Evolutionary conservation across 75 land plant genomes (phyloP).

Genomic region (Pinus albicaulis): DNA sequence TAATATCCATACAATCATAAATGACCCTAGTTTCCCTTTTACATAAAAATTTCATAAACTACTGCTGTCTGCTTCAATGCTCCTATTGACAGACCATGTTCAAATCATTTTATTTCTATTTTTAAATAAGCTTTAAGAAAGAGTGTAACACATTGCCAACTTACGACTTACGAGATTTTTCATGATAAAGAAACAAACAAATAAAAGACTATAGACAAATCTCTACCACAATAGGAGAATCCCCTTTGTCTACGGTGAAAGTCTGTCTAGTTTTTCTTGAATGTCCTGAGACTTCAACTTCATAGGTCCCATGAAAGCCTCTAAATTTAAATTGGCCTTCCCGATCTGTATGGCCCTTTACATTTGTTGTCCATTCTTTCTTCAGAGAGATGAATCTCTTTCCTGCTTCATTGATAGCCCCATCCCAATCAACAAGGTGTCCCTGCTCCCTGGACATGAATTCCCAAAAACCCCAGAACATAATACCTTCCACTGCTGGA

Average conservation of each 20-base stretch:
- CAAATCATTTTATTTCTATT: no score
- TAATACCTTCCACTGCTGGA: conserved; percentile 82
- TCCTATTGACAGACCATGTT: no score
- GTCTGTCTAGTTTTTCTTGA: conserved; percentile 30
- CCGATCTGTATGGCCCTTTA: conserved; percentile 46
- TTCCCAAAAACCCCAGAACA: conserved; percentile 99
- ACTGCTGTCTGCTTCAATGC: no score
- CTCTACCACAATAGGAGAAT: conserved; percentile 34
- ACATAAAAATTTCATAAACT: no score
- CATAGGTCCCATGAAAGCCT: conserved; percentile 78
- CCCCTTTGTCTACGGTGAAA: conserved; percentile 59
- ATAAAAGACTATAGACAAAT: conserved; percentile 2
- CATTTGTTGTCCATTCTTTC: conserved; percentile 72
- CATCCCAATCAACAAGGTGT: conserved; percentile 80
- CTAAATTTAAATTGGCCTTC: conserved; percentile 71
- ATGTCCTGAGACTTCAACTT: conserved; percentile 27
- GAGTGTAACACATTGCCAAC: no score
- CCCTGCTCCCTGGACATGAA: conserved; percentile 67
- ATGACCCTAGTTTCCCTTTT: no score
- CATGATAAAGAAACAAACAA: no score
- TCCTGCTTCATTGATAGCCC: conserved; percentile 90
- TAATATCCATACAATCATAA: no score
- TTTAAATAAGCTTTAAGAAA: no score
- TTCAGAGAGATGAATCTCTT: conserved; percentile 61
- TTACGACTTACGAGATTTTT: no score